These are phyloP conservation scores for Stephania yunnanensis DNA, from an alignment of 164 flowering plant genomes.

Conservation along the genomic window DNA sequence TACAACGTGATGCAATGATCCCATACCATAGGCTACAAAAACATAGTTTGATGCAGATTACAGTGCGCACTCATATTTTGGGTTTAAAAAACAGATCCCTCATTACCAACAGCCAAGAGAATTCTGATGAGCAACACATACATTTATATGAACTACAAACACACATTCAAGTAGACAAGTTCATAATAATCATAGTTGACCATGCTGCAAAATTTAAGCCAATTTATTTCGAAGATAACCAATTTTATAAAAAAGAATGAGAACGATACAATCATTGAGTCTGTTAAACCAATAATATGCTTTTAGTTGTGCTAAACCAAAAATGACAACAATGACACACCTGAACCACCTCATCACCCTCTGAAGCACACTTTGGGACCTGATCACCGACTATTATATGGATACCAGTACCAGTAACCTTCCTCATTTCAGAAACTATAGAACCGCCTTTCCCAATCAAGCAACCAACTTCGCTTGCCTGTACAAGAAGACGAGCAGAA, in stretches of 20 bases:
- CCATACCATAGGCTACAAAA: not conserved
- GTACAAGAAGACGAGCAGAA: slow-evolving; percentile 56
- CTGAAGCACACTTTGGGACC: slow-evolving; percentile 73
- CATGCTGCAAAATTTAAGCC: not conserved
- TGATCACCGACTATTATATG: slow-evolving; percentile 45
- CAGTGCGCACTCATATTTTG: too few relatives aligned
- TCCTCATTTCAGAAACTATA: slow-evolving; percentile 73
- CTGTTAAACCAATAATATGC: not conserved
- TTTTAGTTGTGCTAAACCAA: not conserved
- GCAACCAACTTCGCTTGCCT: slow-evolving; percentile 68
- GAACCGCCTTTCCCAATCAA: slow-evolving; percentile 84
- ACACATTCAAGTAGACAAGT: not conserved
- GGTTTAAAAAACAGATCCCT: not conserved
- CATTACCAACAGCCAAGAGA: not conserved
- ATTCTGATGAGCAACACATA: not conserved
- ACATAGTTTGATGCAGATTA: too few relatives aligned
- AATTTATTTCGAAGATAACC: not conserved
- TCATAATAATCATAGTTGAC: not conserved
- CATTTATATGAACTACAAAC: not conserved
- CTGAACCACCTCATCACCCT: slow-evolving; percentile 74
- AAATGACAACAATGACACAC: slow-evolving; percentile 28
- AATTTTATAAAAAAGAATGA: not conserved
- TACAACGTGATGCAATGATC: not conserved
- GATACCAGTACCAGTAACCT: slow-evolving; percentile 54
- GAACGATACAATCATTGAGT: not conserved